Percentiles rank a stretch among this genome's conserved stretches.
Evolutionary conservation across 805 yeast species (phyloP).

Genomic region (Yarrowia hollandica): DNA sequence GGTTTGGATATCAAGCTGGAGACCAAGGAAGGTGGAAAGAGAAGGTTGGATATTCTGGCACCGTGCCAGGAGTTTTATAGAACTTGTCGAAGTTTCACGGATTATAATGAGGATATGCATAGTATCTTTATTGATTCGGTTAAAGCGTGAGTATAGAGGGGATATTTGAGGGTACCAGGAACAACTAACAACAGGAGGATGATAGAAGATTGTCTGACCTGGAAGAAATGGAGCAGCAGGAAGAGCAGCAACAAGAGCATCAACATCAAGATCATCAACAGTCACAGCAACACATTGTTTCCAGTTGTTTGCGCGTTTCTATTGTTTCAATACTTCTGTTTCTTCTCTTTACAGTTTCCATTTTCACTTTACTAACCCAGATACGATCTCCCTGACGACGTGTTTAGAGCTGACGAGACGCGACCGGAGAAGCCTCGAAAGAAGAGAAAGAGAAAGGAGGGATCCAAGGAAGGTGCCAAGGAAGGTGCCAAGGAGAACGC

Average conservation of each 20-base stretch:
- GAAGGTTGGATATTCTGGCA: constrained; percentile 70
- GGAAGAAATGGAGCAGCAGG: too few relatives aligned
- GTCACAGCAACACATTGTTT: too few relatives aligned
- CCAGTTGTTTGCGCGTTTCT: too few relatives aligned
- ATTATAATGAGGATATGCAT: constrained; percentile 60
- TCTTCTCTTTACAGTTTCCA: too few relatives aligned
- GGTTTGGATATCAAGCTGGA: constrained; percentile 64
- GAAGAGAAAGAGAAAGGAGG: constrained; percentile 48
- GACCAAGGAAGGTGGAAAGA: constrained; percentile 50
- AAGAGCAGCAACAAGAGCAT: too few relatives aligned
- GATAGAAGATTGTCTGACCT: too few relatives aligned
- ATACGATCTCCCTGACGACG: constrained; percentile 79
- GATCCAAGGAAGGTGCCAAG: constrained; percentile 20
- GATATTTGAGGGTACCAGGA: too few relatives aligned
- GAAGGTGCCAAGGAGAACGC: too few relatives aligned
- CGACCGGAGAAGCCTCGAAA: constrained; percentile 65
- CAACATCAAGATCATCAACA: too few relatives aligned
- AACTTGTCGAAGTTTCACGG: constrained; percentile 71
- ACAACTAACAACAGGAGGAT: too few relatives aligned
- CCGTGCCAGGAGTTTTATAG: constrained; percentile 89
- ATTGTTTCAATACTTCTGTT: too few relatives aligned
- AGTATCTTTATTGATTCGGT: constrained; percentile 69
- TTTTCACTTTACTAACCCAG: constrained; percentile 33
- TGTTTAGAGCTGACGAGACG: constrained; percentile 73
- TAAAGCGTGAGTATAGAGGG: constrained; percentile 51